Conservation (phyloP, 164 flowering plant genomes). For the Paratinospora sagittata region DNA sequence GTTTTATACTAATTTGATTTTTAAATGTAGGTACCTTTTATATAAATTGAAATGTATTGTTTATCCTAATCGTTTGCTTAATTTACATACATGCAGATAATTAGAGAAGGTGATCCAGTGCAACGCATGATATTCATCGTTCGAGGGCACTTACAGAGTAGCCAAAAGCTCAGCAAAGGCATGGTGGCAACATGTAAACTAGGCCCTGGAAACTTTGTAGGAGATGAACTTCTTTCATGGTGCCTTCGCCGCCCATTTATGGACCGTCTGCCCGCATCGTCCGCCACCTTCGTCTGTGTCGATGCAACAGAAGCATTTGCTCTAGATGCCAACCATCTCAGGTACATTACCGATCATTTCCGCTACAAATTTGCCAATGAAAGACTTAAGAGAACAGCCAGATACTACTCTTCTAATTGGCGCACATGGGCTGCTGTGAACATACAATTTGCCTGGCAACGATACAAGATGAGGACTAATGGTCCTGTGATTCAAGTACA, state of each 20-base stretch:
- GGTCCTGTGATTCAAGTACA: conserved; percentile 27
- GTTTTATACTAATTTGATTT: not conserved
- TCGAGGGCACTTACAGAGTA: conserved; percentile 57
- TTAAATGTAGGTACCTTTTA: not conserved
- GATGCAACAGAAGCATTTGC: conserved; percentile 82
- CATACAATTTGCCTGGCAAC: conserved; percentile 77
- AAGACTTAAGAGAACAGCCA: conserved; percentile 69
- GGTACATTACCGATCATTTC: conserved; percentile 85
- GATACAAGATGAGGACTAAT: conserved; percentile 52
- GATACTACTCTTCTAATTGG: conserved; percentile 87
- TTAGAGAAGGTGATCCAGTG: conserved; percentile 96
- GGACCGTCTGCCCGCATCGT: conserved; percentile 82
- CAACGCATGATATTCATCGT: conserved; percentile 74
- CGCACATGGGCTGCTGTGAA: conserved; percentile 93
- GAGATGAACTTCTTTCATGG: conserved; percentile 94
- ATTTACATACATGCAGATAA: no score
- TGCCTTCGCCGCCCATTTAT: conserved; percentile 83
- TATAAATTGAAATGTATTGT: not conserved
- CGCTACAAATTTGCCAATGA: conserved; percentile 86
- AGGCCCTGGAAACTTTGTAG: conserved; percentile 77
- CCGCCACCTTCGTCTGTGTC: conserved; percentile 65
- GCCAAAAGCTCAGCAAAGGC: conserved; percentile 77
- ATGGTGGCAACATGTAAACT: conserved; percentile 60
- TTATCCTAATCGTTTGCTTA: not conserved
- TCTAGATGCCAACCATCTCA: conserved; percentile 57